Evolutionary conservation across 2,329 filamentous ascomycete species (phyloP).

Genomic region (Botrytis elliptica): DNA sequence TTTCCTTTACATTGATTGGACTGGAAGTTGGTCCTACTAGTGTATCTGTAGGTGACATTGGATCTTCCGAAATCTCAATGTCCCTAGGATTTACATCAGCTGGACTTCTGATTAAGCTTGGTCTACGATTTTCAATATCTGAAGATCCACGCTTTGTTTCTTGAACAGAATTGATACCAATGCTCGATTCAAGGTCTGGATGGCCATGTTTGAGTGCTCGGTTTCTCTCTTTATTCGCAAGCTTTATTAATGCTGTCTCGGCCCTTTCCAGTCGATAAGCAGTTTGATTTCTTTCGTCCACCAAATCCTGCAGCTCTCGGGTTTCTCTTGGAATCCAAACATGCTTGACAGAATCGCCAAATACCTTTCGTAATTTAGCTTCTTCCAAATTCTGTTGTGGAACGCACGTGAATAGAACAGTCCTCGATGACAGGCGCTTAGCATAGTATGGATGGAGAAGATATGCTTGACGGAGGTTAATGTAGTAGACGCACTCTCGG

Average conservation of each 20-base stretch:
- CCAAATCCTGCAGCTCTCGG: slow-evolving; percentile 57
- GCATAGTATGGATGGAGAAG: slow-evolving; percentile 64
- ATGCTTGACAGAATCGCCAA: slow-evolving; percentile 61
- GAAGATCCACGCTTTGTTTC: background rate
- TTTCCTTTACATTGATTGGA: background rate
- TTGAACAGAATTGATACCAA: slow-evolving; percentile 18
- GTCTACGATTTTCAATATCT: background rate
- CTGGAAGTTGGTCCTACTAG: background rate
- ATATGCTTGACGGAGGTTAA: slow-evolving; percentile 68
- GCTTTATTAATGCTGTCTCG: slow-evolving; percentile 61
- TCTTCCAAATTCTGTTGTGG: slow-evolving; percentile 59
- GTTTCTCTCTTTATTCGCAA: slow-evolving; percentile 54
- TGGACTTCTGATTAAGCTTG: background rate
- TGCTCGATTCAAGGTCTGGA: slow-evolving; percentile 38
- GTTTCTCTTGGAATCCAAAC: slow-evolving; percentile 63
- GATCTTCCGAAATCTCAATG: background rate
- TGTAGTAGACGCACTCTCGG: slow-evolving; percentile 65
- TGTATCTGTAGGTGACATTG: background rate
- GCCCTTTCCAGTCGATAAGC: slow-evolving; percentile 63
- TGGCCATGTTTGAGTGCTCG: slow-evolving; percentile 53
- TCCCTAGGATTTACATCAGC: background rate
- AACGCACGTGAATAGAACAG: slow-evolving; percentile 66
- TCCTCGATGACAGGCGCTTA: slow-evolving; percentile 63
- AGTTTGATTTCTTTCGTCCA: slow-evolving; percentile 56
- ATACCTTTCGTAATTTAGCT: slow-evolving; percentile 56